Conservation (phyloP, 2,329 filamentous ascomycete species). For the Fusarium hostae region DNA sequence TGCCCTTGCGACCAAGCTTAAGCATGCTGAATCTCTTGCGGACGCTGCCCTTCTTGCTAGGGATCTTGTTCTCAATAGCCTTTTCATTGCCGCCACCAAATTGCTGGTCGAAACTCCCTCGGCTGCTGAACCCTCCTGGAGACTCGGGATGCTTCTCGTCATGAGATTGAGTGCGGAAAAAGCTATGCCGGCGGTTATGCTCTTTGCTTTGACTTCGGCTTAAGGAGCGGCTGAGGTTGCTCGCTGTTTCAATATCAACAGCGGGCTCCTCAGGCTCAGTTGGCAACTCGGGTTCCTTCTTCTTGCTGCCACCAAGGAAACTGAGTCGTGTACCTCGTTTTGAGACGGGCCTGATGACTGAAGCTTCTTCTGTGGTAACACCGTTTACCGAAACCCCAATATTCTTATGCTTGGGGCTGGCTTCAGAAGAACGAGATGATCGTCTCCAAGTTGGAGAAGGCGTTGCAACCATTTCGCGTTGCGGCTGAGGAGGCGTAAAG, state of each 20-base stretch:
- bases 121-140: conserved; percentile 41
- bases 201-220: conserved; percentile 46
- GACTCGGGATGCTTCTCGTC: conserved; percentile 44
- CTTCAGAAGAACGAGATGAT: conserved; percentile 58
- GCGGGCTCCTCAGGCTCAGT: conserved; percentile 46
- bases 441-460: conserved; percentile 60
- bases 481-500: conserved; percentile 64
- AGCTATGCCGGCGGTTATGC: conserved; percentile 53
- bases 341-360: conserved; percentile 62
- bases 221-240: conserved; percentile 45
- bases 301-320: conserved; percentile 65
- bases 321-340: conserved; percentile 65
- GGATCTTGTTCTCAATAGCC: conserved; percentile 47
- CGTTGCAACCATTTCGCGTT: conserved; percentile 55
- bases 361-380: conserved; percentile 59
- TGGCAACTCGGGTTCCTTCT: conserved; percentile 53
- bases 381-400: conserved; percentile 50
- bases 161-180: conserved; percentile 56
- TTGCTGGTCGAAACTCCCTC: conserved; percentile 47
- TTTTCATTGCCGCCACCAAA: conserved; percentile 41
- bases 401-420: conserved; percentile 48
- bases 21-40: conserved; percentile 83
- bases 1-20: conserved; percentile 77
- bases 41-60: conserved; percentile 69
- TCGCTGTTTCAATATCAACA: conserved; percentile 49